Base-by-base conservation (phyloP, 208 protist genomes). In the Balamuthia mandrillaris region DNA sequence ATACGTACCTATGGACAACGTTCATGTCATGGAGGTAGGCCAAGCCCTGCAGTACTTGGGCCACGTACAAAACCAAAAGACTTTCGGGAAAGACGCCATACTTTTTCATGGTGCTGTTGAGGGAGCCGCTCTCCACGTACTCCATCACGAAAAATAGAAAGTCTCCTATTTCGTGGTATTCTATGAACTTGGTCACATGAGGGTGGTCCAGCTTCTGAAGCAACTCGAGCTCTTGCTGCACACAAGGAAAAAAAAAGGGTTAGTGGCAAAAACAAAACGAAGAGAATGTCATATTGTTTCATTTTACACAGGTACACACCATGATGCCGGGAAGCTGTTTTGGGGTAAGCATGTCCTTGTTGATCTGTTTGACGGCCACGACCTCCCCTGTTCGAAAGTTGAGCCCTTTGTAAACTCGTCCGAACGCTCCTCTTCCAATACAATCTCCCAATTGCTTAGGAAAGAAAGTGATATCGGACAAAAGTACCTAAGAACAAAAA, bases 111-210 rank as follows among this genome's bases (percentile, higher is more conserved):
- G 96, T 88, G 29, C 86, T 82, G 35, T 92, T 75, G 18, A 97
- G 89, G 31, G 95, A 96, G 10, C 95, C 95, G 47, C 94, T 95
- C 70, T 97, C 94, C 16, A 94, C 66, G 65, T 84, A 96, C 88
- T 82, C 75, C 58, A 68, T 82, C 33, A 82, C 58, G n/a, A 66
- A 82, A 41, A 68, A 68, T n/a, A 82, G 75, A 52, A 66, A 66
- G 41, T 82, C 58, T 21, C 65, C 51, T 3, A 82, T 42, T 65
- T 82, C 75, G 75, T 82, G 75, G 75, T 92, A 89, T 49, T 85
- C 88, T 10, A 96, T 44, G 61, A 96, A 97, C 77, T 94, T 92
- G 70, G 95, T 92, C 39, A 96, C 93, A 66, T 95, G 88, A 24
- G 81, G 49, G 63, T 96, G 93, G 10, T 94, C 74, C 27, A 96